phyloP scores from a whole-genome alignment of 257 asterid genomes.

The Nicotiana benthamiana region DNA sequence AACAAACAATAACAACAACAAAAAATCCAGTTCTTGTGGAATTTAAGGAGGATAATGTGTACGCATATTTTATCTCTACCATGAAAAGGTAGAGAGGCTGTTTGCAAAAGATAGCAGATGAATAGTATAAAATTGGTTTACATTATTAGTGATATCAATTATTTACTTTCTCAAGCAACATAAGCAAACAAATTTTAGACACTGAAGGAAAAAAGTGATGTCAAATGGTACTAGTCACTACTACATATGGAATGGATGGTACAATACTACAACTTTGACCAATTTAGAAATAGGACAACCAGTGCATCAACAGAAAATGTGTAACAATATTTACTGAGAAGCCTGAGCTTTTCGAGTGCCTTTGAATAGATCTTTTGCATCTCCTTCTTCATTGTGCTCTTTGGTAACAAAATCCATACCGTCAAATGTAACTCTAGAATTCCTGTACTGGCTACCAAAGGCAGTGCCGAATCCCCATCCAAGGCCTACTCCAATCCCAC shows the following conservation, averaged over 20 bases:
- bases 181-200: neutral
- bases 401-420: constrained; percentile 45
- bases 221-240: neutral
- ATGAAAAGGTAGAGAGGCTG: no score
- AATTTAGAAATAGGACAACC: neutral
- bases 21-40: no score
- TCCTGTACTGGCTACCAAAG: constrained; percentile 77
- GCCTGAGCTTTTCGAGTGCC: constrained; percentile 22
- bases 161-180: neutral
- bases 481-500: constrained; percentile 86
- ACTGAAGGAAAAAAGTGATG: neutral
- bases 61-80: no score
- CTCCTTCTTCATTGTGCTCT: constrained; percentile 29
- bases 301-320: neutral
- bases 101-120: no score
- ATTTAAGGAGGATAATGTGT: no score
- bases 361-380: constrained; percentile 25
- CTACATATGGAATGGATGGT: neutral
- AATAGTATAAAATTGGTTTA: no score
- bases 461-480: constrained; percentile 97
- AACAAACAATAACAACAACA: no score
- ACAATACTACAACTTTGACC: neutral
- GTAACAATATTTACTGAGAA: constrained; percentile 17
- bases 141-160: no score
- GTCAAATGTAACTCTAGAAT: constrained; percentile 50